phyloP scores from a whole-genome alignment of 2,329 filamentous ascomycete genomes.

The Colletotrichum neosansevieriae region DNA sequence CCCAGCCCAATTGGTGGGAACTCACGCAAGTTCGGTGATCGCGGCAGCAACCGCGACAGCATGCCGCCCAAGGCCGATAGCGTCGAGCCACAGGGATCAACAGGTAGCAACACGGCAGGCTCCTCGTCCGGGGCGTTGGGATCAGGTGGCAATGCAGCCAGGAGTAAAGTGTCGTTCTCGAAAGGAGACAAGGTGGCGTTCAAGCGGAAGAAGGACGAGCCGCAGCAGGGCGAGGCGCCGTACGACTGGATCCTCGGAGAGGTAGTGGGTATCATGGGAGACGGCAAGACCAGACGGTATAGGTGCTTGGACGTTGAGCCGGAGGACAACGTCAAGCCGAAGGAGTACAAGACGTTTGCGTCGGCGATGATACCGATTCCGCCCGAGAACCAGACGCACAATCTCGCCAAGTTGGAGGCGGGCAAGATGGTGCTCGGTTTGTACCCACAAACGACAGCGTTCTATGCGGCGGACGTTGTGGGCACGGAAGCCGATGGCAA shows the following conservation, averaged over 20 bases:
- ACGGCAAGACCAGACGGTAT: constrained; percentile 82
- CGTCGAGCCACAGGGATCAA: constrained; percentile 63
- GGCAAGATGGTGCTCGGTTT: constrained; percentile 81
- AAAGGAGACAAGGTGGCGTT: constrained; percentile 76
- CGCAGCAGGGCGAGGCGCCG: constrained; percentile 58
- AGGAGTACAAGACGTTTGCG: constrained; percentile 78
- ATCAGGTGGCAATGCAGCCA: constrained; percentile 37
- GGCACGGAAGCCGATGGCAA: constrained; percentile 69
- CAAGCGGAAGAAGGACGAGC: constrained; percentile 65
- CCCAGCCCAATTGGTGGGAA: constrained; percentile 55
- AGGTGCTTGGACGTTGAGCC: constrained; percentile 85
- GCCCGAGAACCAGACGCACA: constrained; percentile 60
- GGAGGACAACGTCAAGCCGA: constrained; percentile 75
- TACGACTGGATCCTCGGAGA: constrained; percentile 81
- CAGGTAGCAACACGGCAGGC: constrained; percentile 51
- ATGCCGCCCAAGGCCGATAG: constrained; percentile 68
- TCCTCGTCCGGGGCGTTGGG: constrained; percentile 41
- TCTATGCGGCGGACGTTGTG: constrained; percentile 87
- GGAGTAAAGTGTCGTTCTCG: constrained; percentile 65
- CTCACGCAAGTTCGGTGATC: constrained; percentile 50
- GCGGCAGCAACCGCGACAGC: constrained; percentile 60
- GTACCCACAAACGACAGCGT: constrained; percentile 87
- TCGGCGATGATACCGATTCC: constrained; percentile 84
- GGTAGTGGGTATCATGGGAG: constrained; percentile 79
- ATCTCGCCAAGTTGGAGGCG: constrained; percentile 70